These are phyloP conservation scores for Acrodontium crateriforme DNA, from an alignment of 2,329 filamentous ascomycete species.

Conservation along the genomic window DNA sequence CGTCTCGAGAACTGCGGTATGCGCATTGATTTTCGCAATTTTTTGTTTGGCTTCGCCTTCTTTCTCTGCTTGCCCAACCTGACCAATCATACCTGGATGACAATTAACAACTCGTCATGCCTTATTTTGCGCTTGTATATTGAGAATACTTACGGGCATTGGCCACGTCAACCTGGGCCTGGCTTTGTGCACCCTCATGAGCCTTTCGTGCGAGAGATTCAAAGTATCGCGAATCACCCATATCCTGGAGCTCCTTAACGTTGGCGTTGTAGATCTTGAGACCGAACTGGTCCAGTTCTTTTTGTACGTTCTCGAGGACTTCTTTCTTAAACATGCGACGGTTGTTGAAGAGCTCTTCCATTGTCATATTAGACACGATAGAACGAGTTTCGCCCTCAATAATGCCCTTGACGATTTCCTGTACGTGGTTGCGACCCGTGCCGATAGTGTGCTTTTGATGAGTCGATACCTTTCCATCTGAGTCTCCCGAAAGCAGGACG, in stretches of 20 bases:
- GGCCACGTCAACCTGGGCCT: conserved; percentile 52
- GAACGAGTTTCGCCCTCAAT: conserved; percentile 80
- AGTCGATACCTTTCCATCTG: conserved; percentile 29
- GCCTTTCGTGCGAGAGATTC: conserved; percentile 69
- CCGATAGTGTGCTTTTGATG: conserved; percentile 23
- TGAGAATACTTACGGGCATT: too few relatives aligned
- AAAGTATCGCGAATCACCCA: conserved; percentile 70
- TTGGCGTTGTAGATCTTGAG: conserved; percentile 55
- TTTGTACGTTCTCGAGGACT: conserved; percentile 51
- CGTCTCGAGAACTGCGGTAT: conserved; percentile 73
- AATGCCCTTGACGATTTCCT: conserved; percentile 78
- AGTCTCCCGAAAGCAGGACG: conserved; percentile 56
- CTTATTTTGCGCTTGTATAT: too few relatives aligned
- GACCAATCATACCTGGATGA: conserved; percentile 54
- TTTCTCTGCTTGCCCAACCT: conserved; percentile 64
- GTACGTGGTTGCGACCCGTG: conserved; percentile 50
- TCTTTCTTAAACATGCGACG: conserved; percentile 29
- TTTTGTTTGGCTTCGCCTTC: conserved; percentile 71
- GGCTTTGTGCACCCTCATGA: conserved; percentile 72
- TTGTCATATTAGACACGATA: conserved; percentile 77
- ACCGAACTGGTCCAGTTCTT: conserved; percentile 68
- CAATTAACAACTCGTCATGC: too few relatives aligned
- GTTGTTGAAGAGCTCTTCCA: conserved; percentile 77
- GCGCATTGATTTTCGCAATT: conserved; percentile 76
- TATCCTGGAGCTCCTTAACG: conserved; percentile 77